Evolutionary conservation across 768 basidiomycete genomes (phyloP), one percentile per base, ranked within the genome.

Genomic region (Suillus hirtellus): DNA sequence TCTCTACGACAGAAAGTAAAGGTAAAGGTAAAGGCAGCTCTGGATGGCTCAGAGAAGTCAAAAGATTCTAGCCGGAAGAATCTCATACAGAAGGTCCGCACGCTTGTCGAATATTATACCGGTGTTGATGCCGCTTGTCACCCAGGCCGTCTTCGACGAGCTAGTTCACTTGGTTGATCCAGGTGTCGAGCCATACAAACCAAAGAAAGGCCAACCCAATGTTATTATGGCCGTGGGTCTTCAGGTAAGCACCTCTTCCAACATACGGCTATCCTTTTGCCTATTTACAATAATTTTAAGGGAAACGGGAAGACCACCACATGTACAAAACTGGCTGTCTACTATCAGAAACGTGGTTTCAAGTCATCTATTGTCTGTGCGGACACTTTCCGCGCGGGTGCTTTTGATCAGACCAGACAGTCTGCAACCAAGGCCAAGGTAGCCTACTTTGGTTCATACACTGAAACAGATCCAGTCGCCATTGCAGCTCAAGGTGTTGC

Each of bases 291-390:
- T 60, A 38, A 55, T 47, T 44, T 52, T 38, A 69, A 96, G 93
- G 95, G 95, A 58, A 97, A 96, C 60, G 97, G 97, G 49, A 99
- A 99, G 82, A 99, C 97, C 5, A 99, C 97, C 24, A 98, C 96
- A 46, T 99, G 97, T 77, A 99, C 97, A 11, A 99, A 99, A 71
- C 88, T 99, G 46, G 97, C 97, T 0, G 96, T 96, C 1, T 90
- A 99, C 78, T 99, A 98, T 75, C 95, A 96, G 75, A 92, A 93
- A 71, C 89, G 96, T 67, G 97, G 97, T 8, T 93, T 98, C 83
- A 95, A 96, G 75, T 92, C 96, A 14, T 93, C 90, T 65, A 95
- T 99, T 60, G 96, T 99, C 67, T 99, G 97, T 71, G 97, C 97
- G 24, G 97, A 99, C 76, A 99, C 97, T 0, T 99, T 99, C 82